A percentile compares a stretch with the other conserved stretches of the same genome.
Evolutionary conservation across 176 grass and related monocot species (phyloP).

Genomic region (Cenchrus purpureus): DNA sequence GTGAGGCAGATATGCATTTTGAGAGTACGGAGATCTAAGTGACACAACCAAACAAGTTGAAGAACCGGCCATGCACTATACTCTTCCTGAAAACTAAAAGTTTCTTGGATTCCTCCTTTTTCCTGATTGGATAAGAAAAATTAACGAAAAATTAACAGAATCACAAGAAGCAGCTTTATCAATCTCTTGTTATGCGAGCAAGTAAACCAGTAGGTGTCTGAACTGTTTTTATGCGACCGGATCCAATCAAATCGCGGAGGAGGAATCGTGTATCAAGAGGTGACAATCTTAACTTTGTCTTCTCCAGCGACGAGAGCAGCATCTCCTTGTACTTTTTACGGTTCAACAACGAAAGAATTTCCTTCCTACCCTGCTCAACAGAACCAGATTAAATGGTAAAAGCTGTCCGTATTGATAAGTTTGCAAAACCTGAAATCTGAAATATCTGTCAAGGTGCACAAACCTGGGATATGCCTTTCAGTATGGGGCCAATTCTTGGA

Average conservation of each 20-base stretch:
- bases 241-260: conserved; percentile 76
- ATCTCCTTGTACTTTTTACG: conserved; percentile 85
- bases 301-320: conserved; percentile 70
- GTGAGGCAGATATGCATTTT: too few relatives aligned
- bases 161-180: background rate
- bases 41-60: too few relatives aligned
- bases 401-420: background rate
- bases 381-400: conserved; percentile 6
- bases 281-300: conserved; percentile 68
- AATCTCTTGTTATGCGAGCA: conserved; percentile 73
- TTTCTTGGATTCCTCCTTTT: too few relatives aligned
- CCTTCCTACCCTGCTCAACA: conserved; percentile 69
- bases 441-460: conserved; percentile 11
- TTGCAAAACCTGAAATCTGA: background rate
- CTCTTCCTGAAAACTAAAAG: too few relatives aligned
- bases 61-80: too few relatives aligned
- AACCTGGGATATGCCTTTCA: conserved; percentile 90
- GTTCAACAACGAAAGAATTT: conserved; percentile 73
- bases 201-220: conserved; percentile 74
- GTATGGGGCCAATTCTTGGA: conserved; percentile 73
- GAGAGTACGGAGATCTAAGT: too few relatives aligned
- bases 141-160: background rate
- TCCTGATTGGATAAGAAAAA: background rate
- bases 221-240: conserved; percentile 76
- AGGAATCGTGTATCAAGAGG: conserved; percentile 79